These are phyloP conservation scores for Cryphonectria naterciae DNA, from an alignment of 2,329 filamentous ascomycete species.

Conservation along the genomic window DNA sequence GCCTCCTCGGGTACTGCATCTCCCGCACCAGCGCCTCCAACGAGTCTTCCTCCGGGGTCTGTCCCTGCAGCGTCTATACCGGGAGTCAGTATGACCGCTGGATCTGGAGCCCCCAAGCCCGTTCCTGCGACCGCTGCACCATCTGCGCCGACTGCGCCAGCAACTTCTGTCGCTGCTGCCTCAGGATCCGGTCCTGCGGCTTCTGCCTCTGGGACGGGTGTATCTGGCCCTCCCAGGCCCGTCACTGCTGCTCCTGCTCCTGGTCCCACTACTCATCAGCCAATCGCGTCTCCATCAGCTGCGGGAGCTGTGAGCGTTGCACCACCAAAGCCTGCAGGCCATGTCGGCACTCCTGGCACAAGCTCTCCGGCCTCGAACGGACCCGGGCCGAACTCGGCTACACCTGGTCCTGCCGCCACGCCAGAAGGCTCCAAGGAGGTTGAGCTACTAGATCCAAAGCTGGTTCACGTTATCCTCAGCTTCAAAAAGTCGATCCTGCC, in stretches of 20 bases:
- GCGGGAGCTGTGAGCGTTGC: not conserved
- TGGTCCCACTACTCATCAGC: not conserved
- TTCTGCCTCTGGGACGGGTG: not conserved
- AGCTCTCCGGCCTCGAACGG: not conserved
- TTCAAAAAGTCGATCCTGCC: conserved; percentile 53
- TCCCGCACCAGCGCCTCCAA: not conserved
- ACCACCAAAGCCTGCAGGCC: not conserved
- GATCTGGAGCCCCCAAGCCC: not conserved
- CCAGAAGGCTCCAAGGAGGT: conserved; percentile 5
- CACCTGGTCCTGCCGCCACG: conserved; percentile 16
- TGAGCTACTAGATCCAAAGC: conserved; percentile 41
- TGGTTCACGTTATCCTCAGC: conserved; percentile 46
- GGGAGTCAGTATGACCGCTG: not conserved
- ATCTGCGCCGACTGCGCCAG: not conserved
- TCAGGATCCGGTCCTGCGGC: not conserved
- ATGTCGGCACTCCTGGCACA: not conserved
- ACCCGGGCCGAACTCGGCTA: conserved; percentile 17
- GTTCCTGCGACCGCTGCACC: not conserved
- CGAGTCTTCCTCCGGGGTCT: not conserved
- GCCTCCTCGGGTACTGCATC: not conserved
- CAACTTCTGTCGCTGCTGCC: not conserved
- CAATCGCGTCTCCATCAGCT: not conserved
- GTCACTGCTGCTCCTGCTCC: not conserved
- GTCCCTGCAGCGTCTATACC: not conserved
- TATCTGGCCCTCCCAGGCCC: not conserved